Percentiles rank a stretch among this genome's conserved stretches.
Conservation (phyloP, 2,329 filamentous ascomycete species). For the Nemania sp. region DNA sequence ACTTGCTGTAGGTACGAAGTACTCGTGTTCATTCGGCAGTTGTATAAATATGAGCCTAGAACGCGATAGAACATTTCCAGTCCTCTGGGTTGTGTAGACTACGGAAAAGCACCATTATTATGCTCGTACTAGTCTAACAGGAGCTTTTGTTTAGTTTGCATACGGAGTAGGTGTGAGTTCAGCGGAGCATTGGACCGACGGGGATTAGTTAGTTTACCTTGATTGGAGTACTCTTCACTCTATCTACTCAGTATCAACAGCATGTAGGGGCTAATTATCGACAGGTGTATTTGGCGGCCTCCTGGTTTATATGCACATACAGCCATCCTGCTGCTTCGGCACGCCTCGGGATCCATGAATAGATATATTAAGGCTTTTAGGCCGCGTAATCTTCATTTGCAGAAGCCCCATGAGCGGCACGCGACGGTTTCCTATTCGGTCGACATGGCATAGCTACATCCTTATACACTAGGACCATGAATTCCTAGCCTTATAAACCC, state of each 20-base stretch:
- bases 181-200: no score
- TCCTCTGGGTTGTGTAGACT: no score
- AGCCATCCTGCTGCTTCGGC: conserved; percentile 19
- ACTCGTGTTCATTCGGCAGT: conserved; percentile 18
- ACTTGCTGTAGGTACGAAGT: neutral
- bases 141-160: no score
- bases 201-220: no score
- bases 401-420: conserved; percentile 23
- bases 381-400: conserved; percentile 24
- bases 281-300: conserved; percentile 30
- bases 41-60: conserved; percentile 9
- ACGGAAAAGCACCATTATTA: no score
- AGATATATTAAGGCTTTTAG: conserved; percentile 26
- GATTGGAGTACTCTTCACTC: no score
- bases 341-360: conserved; percentile 17
- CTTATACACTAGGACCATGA: conserved; percentile 11
- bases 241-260: neutral
- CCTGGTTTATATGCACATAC: conserved; percentile 30
- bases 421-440: conserved; percentile 28
- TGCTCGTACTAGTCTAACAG: no score
- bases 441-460: conserved; percentile 16
- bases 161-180: no score
- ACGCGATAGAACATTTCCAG: conserved; percentile 4
- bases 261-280: conserved; percentile 7
- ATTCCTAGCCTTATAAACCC: conserved; percentile 11